These are phyloP conservation scores for Aspergillus novofumigatus DNA, from an alignment of 2,329 filamentous ascomycete genomes.

Conservation along the genomic window DNA sequence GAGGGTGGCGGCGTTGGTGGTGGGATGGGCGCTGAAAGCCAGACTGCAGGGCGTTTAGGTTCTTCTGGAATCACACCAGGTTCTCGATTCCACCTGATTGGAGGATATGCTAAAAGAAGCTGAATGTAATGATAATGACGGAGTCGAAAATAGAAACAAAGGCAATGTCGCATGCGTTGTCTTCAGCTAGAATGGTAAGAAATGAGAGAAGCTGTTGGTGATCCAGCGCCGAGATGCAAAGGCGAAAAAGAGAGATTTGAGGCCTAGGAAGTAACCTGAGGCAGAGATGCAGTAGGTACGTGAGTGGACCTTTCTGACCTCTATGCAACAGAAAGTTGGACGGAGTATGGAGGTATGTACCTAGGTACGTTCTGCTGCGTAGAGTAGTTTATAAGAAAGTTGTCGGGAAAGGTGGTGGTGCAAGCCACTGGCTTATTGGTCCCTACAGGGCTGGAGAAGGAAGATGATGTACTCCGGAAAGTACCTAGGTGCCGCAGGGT, in stretches of 20 bases:
- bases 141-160: constrained; percentile 8
- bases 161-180: constrained; percentile 10
- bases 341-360: not conserved
- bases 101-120: not conserved
- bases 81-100: not conserved
- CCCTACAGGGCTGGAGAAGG: constrained; percentile 16
- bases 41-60: not conserved
- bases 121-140: not conserved
- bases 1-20: not conserved
- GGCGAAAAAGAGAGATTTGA: not conserved
- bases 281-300: not conserved
- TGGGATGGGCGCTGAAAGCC: not conserved
- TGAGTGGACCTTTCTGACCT: not conserved
- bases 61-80: not conserved
- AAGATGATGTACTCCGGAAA: not conserved
- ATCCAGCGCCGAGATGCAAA: not conserved
- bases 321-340: not conserved
- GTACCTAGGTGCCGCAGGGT: not conserved
- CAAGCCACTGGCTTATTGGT: constrained; percentile 18
- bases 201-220: not conserved
- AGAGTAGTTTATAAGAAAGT: constrained; percentile 2
- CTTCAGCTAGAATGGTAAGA: not conserved
- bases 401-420: constrained; percentile 13
- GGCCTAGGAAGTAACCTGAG: constrained; percentile 1
- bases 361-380: not conserved